These are phyloP conservation scores for Perilla frutescens DNA, from an alignment of 257 asterid species.

Conservation along the genomic window DNA sequence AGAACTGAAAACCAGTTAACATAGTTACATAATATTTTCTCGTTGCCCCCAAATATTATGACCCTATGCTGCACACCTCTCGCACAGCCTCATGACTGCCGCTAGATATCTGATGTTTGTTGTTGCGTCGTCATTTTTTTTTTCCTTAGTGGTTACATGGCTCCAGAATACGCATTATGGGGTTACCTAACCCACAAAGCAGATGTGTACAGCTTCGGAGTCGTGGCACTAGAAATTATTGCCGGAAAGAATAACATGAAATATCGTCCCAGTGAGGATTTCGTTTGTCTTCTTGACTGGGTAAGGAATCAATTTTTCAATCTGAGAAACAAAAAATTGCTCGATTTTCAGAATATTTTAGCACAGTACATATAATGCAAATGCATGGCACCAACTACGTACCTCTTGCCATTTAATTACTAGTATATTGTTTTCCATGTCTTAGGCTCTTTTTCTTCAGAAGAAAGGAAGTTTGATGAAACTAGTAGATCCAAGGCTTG, in stretches of 20 bases:
- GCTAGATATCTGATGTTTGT: too few relatives aligned
- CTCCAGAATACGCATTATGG: slow-evolving; percentile 78
- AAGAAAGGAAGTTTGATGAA: slow-evolving; percentile 52
- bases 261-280: slow-evolving; percentile 53
- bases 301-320: slow-evolving; percentile 58
- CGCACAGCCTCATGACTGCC: too few relatives aligned
- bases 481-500: slow-evolving; percentile 61
- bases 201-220: slow-evolving; percentile 75
- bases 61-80: too few relatives aligned
- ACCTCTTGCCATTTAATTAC: too few relatives aligned
- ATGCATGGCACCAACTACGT: too few relatives aligned
- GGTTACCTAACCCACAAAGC: slow-evolving; percentile 74
- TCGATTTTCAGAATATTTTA: too few relatives aligned
- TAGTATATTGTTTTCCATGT: neutral
- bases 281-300: slow-evolving; percentile 73
- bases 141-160: slow-evolving; percentile 69
- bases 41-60: too few relatives aligned
- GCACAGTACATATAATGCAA: too few relatives aligned
- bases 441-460: slow-evolving; percentile 67
- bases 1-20: too few relatives aligned
- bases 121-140: neutral
- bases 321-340: too few relatives aligned
- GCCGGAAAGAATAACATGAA: slow-evolving; percentile 69
- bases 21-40: too few relatives aligned
- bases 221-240: slow-evolving; percentile 61